Percentiles rank a stretch among this genome's conserved stretches.
These are phyloP conservation scores for Colletotrichum scovillei DNA, from an alignment of 2,329 filamentous ascomycete species.

Conservation along the genomic window DNA sequence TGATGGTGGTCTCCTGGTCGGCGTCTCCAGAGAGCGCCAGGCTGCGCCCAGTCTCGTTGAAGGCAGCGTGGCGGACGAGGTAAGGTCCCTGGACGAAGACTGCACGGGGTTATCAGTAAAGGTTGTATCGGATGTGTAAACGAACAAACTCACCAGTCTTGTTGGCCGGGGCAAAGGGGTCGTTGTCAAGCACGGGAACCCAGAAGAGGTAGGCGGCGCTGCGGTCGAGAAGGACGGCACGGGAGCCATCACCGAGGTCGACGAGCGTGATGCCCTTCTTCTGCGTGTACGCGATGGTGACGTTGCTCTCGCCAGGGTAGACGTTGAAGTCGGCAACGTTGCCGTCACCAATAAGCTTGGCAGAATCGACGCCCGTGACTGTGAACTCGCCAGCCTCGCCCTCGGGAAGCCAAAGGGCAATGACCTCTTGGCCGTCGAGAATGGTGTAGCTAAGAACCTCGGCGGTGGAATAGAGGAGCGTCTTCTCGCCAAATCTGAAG, in stretches of 20 bases:
- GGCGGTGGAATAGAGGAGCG: slow-evolving; percentile 65
- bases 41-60: slow-evolving; percentile 46
- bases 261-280: slow-evolving; percentile 59
- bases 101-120: slow-evolving; percentile 36
- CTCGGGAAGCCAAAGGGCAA: slow-evolving; percentile 65
- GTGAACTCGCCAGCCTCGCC: slow-evolving; percentile 67
- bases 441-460: slow-evolving; percentile 64
- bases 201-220: slow-evolving; percentile 67
- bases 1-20: slow-evolving; percentile 52
- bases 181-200: slow-evolving; percentile 59
- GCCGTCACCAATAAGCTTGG: slow-evolving; percentile 47
- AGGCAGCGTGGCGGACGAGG: slow-evolving; percentile 58
- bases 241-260: slow-evolving; percentile 57
- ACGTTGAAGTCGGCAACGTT: slow-evolving; percentile 54
- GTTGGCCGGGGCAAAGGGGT: slow-evolving; percentile 57
- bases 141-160: slow-evolving; percentile 53
- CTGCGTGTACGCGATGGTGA: slow-evolving; percentile 62
- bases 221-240: slow-evolving; percentile 65
- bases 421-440: slow-evolving; percentile 57
- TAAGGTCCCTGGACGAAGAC: slow-evolving; percentile 65
- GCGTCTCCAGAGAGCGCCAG: slow-evolving; percentile 59
- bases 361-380: slow-evolving; percentile 50
- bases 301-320: slow-evolving; percentile 49
- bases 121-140: neutral
- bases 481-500: slow-evolving; percentile 64